phyloP scores from a whole-genome alignment of 1,284 basidiomycete species.

The Cryptococcus sp. region DNA sequence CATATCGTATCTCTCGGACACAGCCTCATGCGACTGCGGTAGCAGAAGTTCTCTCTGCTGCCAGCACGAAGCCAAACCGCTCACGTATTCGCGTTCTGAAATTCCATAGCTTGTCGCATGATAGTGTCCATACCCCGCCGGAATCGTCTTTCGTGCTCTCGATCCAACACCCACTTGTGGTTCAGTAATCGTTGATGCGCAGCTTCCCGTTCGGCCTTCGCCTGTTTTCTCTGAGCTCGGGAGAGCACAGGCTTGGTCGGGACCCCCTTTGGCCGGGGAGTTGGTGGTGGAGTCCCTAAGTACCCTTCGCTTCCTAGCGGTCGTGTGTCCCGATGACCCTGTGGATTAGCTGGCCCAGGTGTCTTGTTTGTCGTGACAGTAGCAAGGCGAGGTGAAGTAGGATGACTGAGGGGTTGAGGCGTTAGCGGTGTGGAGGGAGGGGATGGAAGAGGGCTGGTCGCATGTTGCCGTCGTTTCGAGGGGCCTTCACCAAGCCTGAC shows the following conservation, averaged over 20 bases:
- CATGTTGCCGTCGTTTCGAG: no score
- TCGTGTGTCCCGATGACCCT: neutral
- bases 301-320: no score
- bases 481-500: no score
- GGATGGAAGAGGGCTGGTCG: neutral
- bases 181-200: constrained; percentile 23
- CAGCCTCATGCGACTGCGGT: no score
- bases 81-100: constrained; percentile 25
- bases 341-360: neutral
- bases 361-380: no score
- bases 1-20: no score
- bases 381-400: neutral
- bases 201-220: constrained; percentile 5
- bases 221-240: neutral
- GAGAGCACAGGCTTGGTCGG: neutral
- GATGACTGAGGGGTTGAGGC: neutral
- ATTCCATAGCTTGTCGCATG: constrained; percentile 22
- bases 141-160: constrained; percentile 36
- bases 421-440: neutral
- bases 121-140: constrained; percentile 22
- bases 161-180: constrained; percentile 31
- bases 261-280: neutral
- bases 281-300: neutral
- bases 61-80: no score
- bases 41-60: no score